Evolutionary conservation across 208 protist species (phyloP), one percentile per base, ranked within the genome.

Genomic region (Crithidia brevicula): DNA sequence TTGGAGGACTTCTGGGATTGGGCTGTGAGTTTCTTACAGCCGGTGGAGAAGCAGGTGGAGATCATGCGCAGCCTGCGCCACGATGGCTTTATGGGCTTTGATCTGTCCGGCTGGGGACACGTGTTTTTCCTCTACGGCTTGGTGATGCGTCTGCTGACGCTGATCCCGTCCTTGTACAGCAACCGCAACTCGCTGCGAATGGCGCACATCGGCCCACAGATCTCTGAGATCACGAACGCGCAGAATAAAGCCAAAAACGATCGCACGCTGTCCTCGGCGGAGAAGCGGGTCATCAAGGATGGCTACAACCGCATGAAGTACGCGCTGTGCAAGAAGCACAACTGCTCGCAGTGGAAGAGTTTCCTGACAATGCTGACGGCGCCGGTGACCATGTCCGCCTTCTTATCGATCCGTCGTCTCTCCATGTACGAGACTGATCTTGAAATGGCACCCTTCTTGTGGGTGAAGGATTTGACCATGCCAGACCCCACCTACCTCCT

Each of bases 1-100:
- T 42, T 95, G 42, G 86, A 95, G 58, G 90, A 95, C 65, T 89
- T 93, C 53, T 95, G 90, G 87, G 90, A 95, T 68, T 95, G 86
- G 84, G 81, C 81, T 22, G 77, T 93, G 34, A 83, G 83, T 56
- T 95, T 95, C 60, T 64, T 95, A 61, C 82, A 89, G 61, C 90
- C 90, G 22, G 83, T 95, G 42, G 86, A 95, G 63, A 95, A 95
- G 59, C 90, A 95, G 74, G 58, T 93, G 56, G 85, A 93, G 59
- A 77, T 89, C 13, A 95, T 95, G 90, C 84, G 90, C 13, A 57
- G 66, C 27, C 64, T 92, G 69, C 84, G 83, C 13, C 74, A 91
- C 64, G 72, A 91, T 46, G 90, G 90, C 34, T 64, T 95, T 28
- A 56, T 93, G 16, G 86, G 86, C 62, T 64, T 90, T 59, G 87